Evolutionary conservation across 1,139 yeast species (phyloP), one percentile per base, ranked within the genome.

Genomic region (Hansenula lynferdii): DNA sequence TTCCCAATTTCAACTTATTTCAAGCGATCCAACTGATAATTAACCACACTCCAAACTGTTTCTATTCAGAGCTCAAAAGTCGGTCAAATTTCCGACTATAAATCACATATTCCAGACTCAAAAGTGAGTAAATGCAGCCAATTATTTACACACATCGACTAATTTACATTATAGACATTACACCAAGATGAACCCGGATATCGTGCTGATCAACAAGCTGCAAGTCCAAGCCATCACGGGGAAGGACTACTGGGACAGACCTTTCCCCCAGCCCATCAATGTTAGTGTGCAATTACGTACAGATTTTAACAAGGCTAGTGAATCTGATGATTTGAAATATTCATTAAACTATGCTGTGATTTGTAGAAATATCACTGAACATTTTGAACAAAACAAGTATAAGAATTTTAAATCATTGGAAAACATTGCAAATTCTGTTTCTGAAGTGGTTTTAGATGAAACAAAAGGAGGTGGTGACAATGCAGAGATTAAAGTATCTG

Each of bases 301-400:
- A 0, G 80, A 82, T 54, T 85, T 89, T 51, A 69, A 74, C 26
- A 67, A 72, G 42, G 90, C 96, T 8, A 80, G 92, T 10, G 64
- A 65, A 12, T 76, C 82, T 0, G 97, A 90, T 59, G 89, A 87
- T 56, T 68, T 90, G 50, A 75, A 77, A 42, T 79, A 84, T 55
- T 84, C 96, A 6, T 72, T 90, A 48, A 90, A 89, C 60, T 90
- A 90, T 61, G 97, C 96, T 2, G 90, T 80, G 11, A 74, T 90
- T 12, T 77, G 90, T 4, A 67, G 87, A 38, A 76, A 78, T 36
- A 66, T 85, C 27, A 60, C 72, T 28, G 67, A 70, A n/a, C 71
- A 61, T 49, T 73, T 81, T 54, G 74, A 67, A 41, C 44, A 61
- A 4, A 62, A 71, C 48, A 69, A 65, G 41, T 67, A 61, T 47